Evolutionary conservation across 106 monocot genomes (phyloP), one percentile per base, ranked within the genome.

Genomic region (Amphibolis antarctica): DNA sequence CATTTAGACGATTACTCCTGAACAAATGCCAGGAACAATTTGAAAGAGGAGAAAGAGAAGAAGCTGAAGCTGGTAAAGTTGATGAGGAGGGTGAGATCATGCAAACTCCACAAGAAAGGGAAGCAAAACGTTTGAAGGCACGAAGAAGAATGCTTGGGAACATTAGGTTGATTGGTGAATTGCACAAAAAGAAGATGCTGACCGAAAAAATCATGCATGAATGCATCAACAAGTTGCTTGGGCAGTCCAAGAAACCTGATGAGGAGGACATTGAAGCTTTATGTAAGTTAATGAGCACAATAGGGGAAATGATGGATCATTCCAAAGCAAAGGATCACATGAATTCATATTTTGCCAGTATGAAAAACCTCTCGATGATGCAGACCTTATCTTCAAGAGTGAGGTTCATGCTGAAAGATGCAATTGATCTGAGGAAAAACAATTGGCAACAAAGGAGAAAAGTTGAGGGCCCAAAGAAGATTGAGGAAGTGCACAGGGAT

Each of bases 21-120:
- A 89, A 86, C 53, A 94, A 94, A 62, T 94, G 94, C 68, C 94
- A 94, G 56, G 94, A 81, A 21, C 89, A 94, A 69, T 94, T 94
- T 81, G 89, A 96, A 68, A 82, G 82, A 76, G 89, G 86, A 29
- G 84, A 89, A 55, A 79, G 66, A 58, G 86, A 89, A 23, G 49
- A 81, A 68, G 79, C 81, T 31, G 83, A 84, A 76, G 86, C 81
- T 31, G 65, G 74, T 17, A 77, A 64, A 56, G 47, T 46, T 18
- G 88, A 86, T 63, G 86, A 86, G 64, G 93, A 86, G 43, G 89
- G 89, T 45, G 86, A 84, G 36, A 55, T 67, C 15, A 78, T 80
- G 45, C 78, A 77, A 43, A 72, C 86, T 53, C 68, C 64, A 54
- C 76, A 53, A 18, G 72, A 84, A 66, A 73, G 89, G 65, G 93